Base-by-base conservation (phyloP, 352 stramenopile species). In the Phytophthora idaei region DNA sequence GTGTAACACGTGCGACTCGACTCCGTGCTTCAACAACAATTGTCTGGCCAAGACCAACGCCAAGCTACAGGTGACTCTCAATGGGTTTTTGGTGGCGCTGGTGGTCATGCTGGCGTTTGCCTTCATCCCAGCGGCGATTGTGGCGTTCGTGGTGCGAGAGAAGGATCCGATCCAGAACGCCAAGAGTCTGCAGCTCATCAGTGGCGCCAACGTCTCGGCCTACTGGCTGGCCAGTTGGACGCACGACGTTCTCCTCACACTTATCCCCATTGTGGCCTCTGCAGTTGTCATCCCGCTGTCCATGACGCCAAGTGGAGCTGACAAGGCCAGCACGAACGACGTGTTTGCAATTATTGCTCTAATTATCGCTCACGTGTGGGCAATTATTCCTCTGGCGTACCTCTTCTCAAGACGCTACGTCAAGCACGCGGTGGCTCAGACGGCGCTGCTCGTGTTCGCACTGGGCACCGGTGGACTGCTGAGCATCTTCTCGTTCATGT, bases 401-500 rank as follows among this genome's bases (percentile, higher is more conserved):
- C 54, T 91, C 15, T 87, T 90, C 83, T 89, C 61, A 67, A 64
- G 27, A 17, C 87, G 83, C 46, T 91, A 83, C 49, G 62, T 69
- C 1, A 82, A 87, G 49, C 81, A 90, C 48, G 77, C 81, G 1
- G 73, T 67, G 6, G 85, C 83, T 0, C 85, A 93, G 59, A 90
- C 80, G 14, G 80, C 77, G 5, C 67, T 90, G 57, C 71, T 93
- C 10, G 81, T 90, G 4, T 87, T 93, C n/a, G 67, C 71, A 0
- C 64, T 93, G 1, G 71, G 78, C 3, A 84, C 80, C 0, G 85
- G 83, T n/a, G 81, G 77, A 0, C 64, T 93, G 48, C 58, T 93
- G 27, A 90, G 81, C 47, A 90, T 93, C 50, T 87, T 93, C 57
- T 93, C 84, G 25, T 90, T 93, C 50, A 57, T 93, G 37, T 93